phyloP scores from a whole-genome alignment of 768 basidiomycete genomes.

The Paxillus rubicundulus region DNA sequence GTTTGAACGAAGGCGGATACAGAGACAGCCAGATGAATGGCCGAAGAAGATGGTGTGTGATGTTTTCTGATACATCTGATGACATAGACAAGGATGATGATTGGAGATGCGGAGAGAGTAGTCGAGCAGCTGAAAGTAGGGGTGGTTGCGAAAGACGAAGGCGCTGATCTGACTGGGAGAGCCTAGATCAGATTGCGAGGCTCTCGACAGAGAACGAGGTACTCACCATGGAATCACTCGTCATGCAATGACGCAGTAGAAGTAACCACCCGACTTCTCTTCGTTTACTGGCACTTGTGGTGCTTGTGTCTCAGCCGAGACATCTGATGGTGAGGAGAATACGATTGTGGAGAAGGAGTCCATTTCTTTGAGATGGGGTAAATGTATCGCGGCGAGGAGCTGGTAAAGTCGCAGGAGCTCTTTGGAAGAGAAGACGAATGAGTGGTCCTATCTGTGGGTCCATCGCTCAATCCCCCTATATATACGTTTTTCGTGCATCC shows the following conservation, averaged over 20 bases:
- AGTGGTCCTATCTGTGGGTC: slow-evolving; percentile 3
- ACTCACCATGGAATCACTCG: slow-evolving; percentile 12
- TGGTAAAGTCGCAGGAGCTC: not conserved
- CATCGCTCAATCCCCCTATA: slow-evolving; percentile 1
- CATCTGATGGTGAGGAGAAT: not conserved
- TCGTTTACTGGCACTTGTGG: slow-evolving; percentile 16
- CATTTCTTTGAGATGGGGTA: slow-evolving; percentile 13
- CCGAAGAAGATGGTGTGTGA: not conserved
- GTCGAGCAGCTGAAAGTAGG: not conserved
- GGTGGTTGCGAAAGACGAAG: not conserved
- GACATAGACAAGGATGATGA: not conserved
- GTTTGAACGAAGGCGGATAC: slow-evolving; percentile 20
- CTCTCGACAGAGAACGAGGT: not conserved
- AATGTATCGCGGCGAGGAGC: slow-evolving; percentile 6
- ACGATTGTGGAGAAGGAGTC: slow-evolving; percentile 12
- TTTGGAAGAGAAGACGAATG: slow-evolving; percentile 6
- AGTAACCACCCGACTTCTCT: not conserved
- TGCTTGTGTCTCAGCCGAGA: not conserved
- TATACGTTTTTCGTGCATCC: slow-evolving; percentile 11
- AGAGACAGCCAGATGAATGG: slow-evolving; percentile 8
- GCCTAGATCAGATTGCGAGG: not conserved
- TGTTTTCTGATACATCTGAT: slow-evolving; percentile 6
- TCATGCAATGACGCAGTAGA: slow-evolving; percentile 20
- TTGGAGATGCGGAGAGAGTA: not conserved
- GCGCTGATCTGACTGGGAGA: not conserved